phyloP scores from a whole-genome alignment of 176 grass and related monocot genomes.

The Microstegium vimineum region DNA sequence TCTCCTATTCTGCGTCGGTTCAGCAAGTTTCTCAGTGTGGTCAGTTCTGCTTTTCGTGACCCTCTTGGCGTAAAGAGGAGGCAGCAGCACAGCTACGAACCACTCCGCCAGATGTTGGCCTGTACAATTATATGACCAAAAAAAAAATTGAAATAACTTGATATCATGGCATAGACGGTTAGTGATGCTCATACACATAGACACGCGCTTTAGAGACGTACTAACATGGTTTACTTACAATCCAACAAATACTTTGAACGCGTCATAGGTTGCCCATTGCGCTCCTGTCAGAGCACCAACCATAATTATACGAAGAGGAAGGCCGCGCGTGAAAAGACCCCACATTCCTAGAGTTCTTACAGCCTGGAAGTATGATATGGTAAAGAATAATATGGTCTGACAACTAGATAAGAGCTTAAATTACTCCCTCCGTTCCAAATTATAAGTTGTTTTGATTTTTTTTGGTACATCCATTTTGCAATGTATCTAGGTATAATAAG shows the following conservation, averaged over 20 bases:
- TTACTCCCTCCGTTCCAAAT: no score
- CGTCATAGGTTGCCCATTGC: slow-evolving; percentile 77
- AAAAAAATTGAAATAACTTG: slow-evolving; percentile 3
- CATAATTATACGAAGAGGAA: slow-evolving; percentile 88
- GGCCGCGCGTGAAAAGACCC: slow-evolving; percentile 81
- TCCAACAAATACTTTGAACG: slow-evolving; percentile 74
- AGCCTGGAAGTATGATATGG: slow-evolving; percentile 44
- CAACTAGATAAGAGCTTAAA: not conserved
- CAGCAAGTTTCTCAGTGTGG: not conserved
- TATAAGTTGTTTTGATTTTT: no score
- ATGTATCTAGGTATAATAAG: no score
- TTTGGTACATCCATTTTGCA: no score
- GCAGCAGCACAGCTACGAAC: slow-evolving; percentile 2
- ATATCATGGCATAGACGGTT: not conserved
- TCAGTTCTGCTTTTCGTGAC: slow-evolving; percentile 36
- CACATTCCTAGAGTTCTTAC: slow-evolving; percentile 66
- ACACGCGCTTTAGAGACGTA: not conserved
- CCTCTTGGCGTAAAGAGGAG: slow-evolving; percentile 6
- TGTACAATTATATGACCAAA: slow-evolving; percentile 31
- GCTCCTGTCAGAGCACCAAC: slow-evolving; percentile 74
- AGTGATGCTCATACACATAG: not conserved
- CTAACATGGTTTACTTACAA: slow-evolving; percentile 52
- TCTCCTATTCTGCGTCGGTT: not conserved
- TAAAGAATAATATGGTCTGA: not conserved
- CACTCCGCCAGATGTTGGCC: slow-evolving; percentile 77